Evolutionary conservation across 306 rosid genomes (phyloP), one percentile per base, ranked within the genome.

Genomic region (Cucumis hystrix): DNA sequence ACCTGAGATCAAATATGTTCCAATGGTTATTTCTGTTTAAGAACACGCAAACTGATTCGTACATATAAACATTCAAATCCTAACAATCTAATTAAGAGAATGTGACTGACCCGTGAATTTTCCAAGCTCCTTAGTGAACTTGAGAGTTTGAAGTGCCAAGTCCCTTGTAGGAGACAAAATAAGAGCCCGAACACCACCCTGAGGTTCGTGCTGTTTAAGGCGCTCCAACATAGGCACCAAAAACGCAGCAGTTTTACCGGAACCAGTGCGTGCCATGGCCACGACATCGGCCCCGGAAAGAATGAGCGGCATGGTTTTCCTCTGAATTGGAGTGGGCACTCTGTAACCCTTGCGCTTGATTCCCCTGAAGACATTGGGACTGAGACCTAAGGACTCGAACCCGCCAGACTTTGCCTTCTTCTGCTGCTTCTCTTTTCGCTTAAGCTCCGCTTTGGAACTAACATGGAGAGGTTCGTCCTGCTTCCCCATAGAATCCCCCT

Each of bases 261-360:
- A 94, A 11, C 97, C 97, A 0, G 98, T 94, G 10, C 98, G 91
- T 72, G 98, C 98, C 98, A 94, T 94, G 80, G 98, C 97, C 7
- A 94, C 97, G 8, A 94, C 96, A 54, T 94, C 98, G 18, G 81
- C 41, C 7, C 98, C 98, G 10, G 94, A 82, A 56, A 94, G 93
- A 66, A 94, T 94, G 65, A 90, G 84, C 0, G 98, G 98, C 96
- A 94, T 90, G 10, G 97, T 94, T 61, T 94, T 92, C 77, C 98
- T 83, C 90, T 94, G 98, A 57, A 94, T 94, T 3, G 96, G 98
- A 25, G 98, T 92, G 64, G 98, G 98, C 17, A 94, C 93, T 73
- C 61, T 84, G 85, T 94, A 92, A 9, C 98, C 98, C 81, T 94
- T 94, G 80, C 95, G 96, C 72, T 73, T 90, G 81, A 92, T 83